Conservation (phyloP, 129 eudicot genomes). For the Pseudognaphalium luteoalbum region DNA sequence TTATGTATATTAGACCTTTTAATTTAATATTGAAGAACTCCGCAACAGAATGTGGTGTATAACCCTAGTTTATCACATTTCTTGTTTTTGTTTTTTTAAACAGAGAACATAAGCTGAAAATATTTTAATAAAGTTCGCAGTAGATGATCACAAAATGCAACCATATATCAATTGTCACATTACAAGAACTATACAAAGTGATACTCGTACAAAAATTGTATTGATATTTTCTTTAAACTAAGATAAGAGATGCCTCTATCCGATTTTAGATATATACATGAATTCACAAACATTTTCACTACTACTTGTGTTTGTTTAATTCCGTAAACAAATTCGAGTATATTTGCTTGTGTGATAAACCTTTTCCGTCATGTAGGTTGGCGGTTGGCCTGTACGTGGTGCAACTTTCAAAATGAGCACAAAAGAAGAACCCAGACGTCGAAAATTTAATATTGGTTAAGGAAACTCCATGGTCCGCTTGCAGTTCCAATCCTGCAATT, state of each 20-base stretch:
- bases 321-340: background rate
- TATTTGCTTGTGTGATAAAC: background rate
- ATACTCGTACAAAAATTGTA: background rate
- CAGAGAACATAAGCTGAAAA: no score
- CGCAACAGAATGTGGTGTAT: no score
- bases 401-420: no score
- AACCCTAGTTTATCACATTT: no score
- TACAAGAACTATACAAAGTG: background rate
- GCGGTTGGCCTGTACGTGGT: no score
- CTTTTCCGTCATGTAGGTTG: background rate
- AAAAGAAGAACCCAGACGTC: no score
- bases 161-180: background rate
- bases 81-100: no score
- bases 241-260: background rate
- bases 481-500: conserved; percentile 58
- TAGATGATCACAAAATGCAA: background rate
- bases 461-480: no score
- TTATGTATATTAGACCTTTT: no score
- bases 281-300: background rate
- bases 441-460: no score
- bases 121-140: background rate
- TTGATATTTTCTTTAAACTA: background rate
- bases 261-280: background rate
- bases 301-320: background rate
- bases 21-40: no score